Percentiles rank a stretch among this genome's conserved stretches.
Conservation (phyloP, 805 yeast species). For the Hanseniaspora pseudoguilliermondii region DNA sequence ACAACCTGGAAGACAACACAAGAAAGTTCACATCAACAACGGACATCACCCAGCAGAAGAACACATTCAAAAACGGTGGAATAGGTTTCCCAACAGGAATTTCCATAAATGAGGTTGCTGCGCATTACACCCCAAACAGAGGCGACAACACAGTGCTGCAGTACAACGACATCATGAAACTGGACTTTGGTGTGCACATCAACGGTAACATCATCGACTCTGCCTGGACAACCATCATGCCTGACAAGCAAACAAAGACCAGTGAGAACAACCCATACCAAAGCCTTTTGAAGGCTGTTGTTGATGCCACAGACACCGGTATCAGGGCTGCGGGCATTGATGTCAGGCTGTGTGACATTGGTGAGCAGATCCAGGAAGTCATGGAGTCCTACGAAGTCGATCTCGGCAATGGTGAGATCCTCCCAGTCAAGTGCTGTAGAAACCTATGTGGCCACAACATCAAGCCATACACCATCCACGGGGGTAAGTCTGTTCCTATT, state of each 20-base stretch:
- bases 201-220: constrained; percentile 90
- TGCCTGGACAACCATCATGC: constrained; percentile 81
- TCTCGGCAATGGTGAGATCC: constrained; percentile 60
- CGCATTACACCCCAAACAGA: constrained; percentile 94
- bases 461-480: constrained; percentile 72
- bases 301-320: constrained; percentile 89
- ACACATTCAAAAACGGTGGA: constrained; percentile 46
- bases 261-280: constrained; percentile 58
- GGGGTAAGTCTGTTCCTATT: constrained; percentile 93
- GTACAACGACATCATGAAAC: constrained; percentile 89
- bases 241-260: constrained; percentile 8
- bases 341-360: constrained; percentile 86
- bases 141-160: constrained; percentile 74
- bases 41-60: constrained; percentile 38
- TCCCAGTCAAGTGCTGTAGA: constrained; percentile 77
- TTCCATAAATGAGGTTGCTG: constrained; percentile 86
- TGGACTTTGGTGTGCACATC: constrained; percentile 92
- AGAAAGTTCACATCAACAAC: constrained; percentile 58
- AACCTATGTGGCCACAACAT: constrained; percentile 93
- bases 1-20: constrained; percentile 73
- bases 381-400: constrained; percentile 96
- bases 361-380: constrained; percentile 89
- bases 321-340: constrained; percentile 88
- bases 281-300: constrained; percentile 67
- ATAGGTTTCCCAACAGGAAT: constrained; percentile 98